phyloP scores from a whole-genome alignment of 1,284 basidiomycete species.

The Mycosarcoma maydis region DNA sequence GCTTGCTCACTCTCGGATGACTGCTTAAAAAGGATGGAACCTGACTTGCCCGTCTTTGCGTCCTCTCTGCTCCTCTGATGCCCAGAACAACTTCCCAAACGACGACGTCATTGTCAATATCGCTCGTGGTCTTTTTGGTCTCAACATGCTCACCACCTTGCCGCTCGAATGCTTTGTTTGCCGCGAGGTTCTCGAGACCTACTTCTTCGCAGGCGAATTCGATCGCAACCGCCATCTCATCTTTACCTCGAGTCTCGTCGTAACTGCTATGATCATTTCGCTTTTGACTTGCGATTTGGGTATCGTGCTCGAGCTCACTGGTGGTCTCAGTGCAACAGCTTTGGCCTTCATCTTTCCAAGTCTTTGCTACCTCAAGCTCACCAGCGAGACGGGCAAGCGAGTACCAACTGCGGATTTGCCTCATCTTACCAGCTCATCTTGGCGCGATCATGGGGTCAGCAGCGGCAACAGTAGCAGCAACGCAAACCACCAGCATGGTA shows the following conservation, averaged over 20 bases:
- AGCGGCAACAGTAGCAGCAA: neutral
- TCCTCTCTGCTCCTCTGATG: neutral
- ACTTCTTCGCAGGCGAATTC: slow-evolving; percentile 57
- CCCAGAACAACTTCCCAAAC: slow-evolving; percentile 65
- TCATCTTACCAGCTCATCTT: slow-evolving; percentile 26
- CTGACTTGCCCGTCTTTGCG: neutral
- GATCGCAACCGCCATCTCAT: slow-evolving; percentile 78
- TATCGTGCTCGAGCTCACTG: slow-evolving; percentile 95
- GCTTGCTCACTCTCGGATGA: no score
- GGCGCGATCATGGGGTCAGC: slow-evolving; percentile 11
- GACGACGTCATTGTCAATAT: slow-evolving; percentile 71
- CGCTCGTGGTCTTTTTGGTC: slow-evolving; percentile 91
- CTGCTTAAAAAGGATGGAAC: neutral
- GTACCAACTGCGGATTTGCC: slow-evolving; percentile 37
- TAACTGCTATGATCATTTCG: slow-evolving; percentile 84
- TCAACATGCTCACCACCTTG: slow-evolving; percentile 98
- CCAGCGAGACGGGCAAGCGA: slow-evolving; percentile 48
- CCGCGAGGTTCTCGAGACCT: slow-evolving; percentile 74
- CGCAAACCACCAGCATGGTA: neutral
- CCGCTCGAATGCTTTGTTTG: slow-evolving; percentile 93
- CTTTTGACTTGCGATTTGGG: slow-evolving; percentile 95
- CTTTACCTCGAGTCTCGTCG: slow-evolving; percentile 86
- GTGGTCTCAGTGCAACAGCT: slow-evolving; percentile 90
- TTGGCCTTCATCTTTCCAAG: slow-evolving; percentile 82
- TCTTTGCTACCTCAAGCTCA: slow-evolving; percentile 64